phyloP scores from a whole-genome alignment of 495 filamentous ascomycete genomes.

The Astrothelium macrocarpum region DNA sequence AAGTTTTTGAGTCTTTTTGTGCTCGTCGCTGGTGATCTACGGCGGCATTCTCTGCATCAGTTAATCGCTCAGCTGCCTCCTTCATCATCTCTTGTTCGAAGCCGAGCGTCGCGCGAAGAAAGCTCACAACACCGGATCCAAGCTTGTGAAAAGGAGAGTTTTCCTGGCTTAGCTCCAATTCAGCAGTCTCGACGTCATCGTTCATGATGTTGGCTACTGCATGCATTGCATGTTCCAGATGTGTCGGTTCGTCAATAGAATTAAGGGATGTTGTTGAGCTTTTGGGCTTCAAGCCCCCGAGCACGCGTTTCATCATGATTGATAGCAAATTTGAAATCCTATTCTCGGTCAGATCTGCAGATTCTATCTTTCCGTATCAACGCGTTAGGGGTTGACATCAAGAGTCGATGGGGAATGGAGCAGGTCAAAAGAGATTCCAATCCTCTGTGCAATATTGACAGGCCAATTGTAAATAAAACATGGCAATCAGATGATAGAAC shows the following conservation, averaged over 20 bases:
- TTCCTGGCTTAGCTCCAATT: slow-evolving; percentile 58
- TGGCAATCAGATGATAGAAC: no score
- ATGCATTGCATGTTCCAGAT: slow-evolving; percentile 51
- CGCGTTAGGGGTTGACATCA: no score
- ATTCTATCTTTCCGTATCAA: no score
- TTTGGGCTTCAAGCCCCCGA: neutral
- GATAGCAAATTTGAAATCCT: neutral
- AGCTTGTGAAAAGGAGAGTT: slow-evolving; percentile 89
- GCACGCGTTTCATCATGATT: slow-evolving; percentile 2
- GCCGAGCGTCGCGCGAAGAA: slow-evolving; percentile 77
- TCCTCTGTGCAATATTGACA: no score
- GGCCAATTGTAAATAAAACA: no score
- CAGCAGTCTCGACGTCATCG: slow-evolving; percentile 85
- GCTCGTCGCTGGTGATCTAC: slow-evolving; percentile 68
- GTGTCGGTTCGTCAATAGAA: neutral
- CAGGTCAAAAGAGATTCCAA: no score
- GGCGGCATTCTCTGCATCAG: slow-evolving; percentile 69
- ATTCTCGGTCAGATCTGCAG: neutral
- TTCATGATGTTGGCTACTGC: slow-evolving; percentile 66
- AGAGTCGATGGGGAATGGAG: no score
- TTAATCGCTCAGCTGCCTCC: slow-evolving; percentile 64
- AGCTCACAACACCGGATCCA: slow-evolving; percentile 69
- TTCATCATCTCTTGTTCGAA: slow-evolving; percentile 94
- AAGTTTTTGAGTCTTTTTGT: slow-evolving; percentile 43
- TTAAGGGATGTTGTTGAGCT: neutral